Conservation (phyloP, 176 grass and related monocot genomes). For the Ampelocalamus luodianensis region DNA sequence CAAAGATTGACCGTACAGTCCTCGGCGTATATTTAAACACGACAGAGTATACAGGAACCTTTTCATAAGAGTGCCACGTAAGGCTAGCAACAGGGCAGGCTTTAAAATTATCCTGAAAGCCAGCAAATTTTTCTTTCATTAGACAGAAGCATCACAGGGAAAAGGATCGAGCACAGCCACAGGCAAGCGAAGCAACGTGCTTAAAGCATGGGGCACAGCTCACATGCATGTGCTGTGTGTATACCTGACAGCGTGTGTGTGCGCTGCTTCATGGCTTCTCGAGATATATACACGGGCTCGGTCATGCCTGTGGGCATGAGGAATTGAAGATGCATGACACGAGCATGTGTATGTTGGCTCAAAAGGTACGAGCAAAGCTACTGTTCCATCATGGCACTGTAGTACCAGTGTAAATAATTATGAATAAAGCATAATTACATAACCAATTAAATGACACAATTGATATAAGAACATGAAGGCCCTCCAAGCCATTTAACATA, state of each 20-base stretch:
- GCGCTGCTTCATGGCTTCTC: too few relatives aligned
- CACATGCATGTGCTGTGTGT: neutral
- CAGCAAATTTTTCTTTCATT: neutral
- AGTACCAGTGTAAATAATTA: too few relatives aligned
- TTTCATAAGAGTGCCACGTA: too few relatives aligned
- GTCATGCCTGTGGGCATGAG: too few relatives aligned
- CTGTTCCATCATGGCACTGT: neutral
- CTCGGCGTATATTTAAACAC: too few relatives aligned
- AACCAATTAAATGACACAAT: too few relatives aligned
- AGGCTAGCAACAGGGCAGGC: neutral
- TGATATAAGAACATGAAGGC: too few relatives aligned
- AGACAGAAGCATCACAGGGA: neutral
- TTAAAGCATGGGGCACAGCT: neutral
- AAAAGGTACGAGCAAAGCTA: neutral
- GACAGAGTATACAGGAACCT: neutral
- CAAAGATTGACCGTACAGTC: too few relatives aligned
- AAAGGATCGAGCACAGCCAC: too few relatives aligned
- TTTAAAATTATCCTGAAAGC: neutral
- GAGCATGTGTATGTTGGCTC: neutral
- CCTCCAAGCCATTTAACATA: too few relatives aligned
- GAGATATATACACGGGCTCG: too few relatives aligned
- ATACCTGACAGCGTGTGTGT: neutral
- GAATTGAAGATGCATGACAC: neutral
- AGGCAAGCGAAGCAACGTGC: neutral
- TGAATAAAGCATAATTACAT: too few relatives aligned